A percentile compares a stretch with the other conserved stretches of the same genome.
These are phyloP conservation scores for Coemansia sp. DNA, from an alignment of 371 early-diverging fungal species.

Conservation along the genomic window DNA sequence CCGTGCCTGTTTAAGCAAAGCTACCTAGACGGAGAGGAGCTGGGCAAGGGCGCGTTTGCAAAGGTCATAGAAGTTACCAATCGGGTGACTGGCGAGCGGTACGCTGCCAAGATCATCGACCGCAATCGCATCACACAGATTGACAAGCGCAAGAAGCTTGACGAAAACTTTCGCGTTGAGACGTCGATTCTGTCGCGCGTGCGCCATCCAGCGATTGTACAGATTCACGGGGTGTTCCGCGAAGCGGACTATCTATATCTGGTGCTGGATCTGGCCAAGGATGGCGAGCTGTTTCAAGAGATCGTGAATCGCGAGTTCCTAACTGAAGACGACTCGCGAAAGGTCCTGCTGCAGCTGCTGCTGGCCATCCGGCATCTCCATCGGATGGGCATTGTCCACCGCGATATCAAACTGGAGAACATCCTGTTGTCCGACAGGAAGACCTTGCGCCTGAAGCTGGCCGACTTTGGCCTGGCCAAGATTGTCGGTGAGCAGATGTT, in stretches of 20 bases:
- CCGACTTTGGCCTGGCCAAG: conserved; percentile 95
- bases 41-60: conserved; percentile 72
- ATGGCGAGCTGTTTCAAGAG: conserved; percentile 93
- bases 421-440: conserved; percentile 69
- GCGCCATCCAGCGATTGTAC: conserved; percentile 64
- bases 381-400: conserved; percentile 68
- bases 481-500: conserved; percentile 63
- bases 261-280: conserved; percentile 66
- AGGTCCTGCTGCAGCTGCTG: conserved; percentile 77
- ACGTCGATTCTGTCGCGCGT: conserved; percentile 71
- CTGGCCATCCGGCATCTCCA: conserved; percentile 74
- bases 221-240: conserved; percentile 62
- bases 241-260: conserved; percentile 63
- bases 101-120: conserved; percentile 68
- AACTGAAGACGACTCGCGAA: conserved; percentile 75
- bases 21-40: conserved; percentile 51
- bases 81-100: conserved; percentile 51
- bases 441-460: conserved; percentile 74
- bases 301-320: conserved; percentile 72
- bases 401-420: conserved; percentile 87
- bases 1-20: conserved; percentile 53
- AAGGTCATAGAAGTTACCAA: conserved; percentile 57
- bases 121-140: conserved; percentile 51
- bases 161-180: conserved; percentile 68
- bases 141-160: conserved; percentile 45